Evolutionary conservation across 495 filamentous ascomycete genomes (phyloP), one percentile per base, ranked within the genome.

Genomic region (Neurospora sp.): DNA sequence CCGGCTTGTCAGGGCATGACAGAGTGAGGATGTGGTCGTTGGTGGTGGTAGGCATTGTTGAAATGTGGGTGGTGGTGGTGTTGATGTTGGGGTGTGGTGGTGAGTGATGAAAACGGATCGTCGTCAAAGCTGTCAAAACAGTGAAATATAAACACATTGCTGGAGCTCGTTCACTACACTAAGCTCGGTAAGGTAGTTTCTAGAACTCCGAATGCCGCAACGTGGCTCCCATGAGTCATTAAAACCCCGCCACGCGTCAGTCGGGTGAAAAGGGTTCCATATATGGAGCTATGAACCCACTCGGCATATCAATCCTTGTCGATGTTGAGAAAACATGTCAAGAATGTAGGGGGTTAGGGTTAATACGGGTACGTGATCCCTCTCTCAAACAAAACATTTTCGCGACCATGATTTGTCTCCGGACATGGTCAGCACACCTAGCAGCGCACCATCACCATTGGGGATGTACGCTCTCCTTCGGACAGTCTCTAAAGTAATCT

Each of bases 1-100:
- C 91, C 59, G 90, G 85, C 79, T 89, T 88, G 81, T 93, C 90
- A 61, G 90, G 90, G 80, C 90, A 92, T 41, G 90, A 92, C 70
- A 93, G 84, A 39, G 90, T 93, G 69, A 93, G 87, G 81, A 91
- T 90, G 82, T 90, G 90, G 80, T 90, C 87, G 73, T 81, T 77
- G 69, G 79, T 73, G 53, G 3, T 8, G 53, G 53, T 14, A 22
- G 53, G 53, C 77, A 79, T 80, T 79, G 73, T 75, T 76, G 70
- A 76, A 75, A 76, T 76, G 71, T 48, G 70, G 31, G 31, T 42
- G 39, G 40, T n/a, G 45, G 68, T 73, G 70, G 16, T 42, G 68
- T n/a, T 48, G 68, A 70, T 16, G 14, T 41, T 22, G 8, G 35
- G 35, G 5, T 35, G 68, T 73, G 70, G 16, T 42, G 70, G 27